These are phyloP conservation scores for Emergomyces orientalis DNA, from an alignment of 2,329 filamentous ascomycete species.

Conservation along the genomic window DNA sequence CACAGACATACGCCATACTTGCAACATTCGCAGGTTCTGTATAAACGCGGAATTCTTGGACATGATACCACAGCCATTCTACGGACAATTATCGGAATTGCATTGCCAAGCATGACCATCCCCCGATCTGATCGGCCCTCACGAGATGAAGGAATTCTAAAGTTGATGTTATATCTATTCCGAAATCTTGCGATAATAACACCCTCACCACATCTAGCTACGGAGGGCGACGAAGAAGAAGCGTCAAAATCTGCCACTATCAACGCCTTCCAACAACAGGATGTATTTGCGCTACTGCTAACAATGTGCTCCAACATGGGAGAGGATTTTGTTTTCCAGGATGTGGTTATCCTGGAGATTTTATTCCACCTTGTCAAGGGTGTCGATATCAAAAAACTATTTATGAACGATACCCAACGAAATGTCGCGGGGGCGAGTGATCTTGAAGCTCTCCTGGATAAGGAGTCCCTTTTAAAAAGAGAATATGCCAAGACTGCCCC, in stretches of 20 bases:
- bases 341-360: slow-evolving; percentile 81
- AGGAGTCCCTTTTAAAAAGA: slow-evolving; percentile 75
- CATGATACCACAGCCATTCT: slow-evolving; percentile 69
- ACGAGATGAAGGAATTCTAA: slow-evolving; percentile 86
- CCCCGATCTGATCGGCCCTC: slow-evolving; percentile 63
- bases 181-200: slow-evolving; percentile 82
- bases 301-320: slow-evolving; percentile 87
- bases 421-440: slow-evolving; percentile 62
- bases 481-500: slow-evolving; percentile 68
- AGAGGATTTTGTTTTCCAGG: slow-evolving; percentile 83
- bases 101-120: slow-evolving; percentile 75
- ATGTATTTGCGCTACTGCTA: slow-evolving; percentile 75
- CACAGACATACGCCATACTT: slow-evolving; percentile 85
- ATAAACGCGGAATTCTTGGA: slow-evolving; percentile 82
- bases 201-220: slow-evolving; percentile 60
- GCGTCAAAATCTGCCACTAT: slow-evolving; percentile 81
- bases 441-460: slow-evolving; percentile 62
- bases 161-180: slow-evolving; percentile 77
- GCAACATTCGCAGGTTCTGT: slow-evolving; percentile 74
- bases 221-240: slow-evolving; percentile 81
- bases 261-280: slow-evolving; percentile 80
- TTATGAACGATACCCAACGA: slow-evolving; percentile 68
- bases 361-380: slow-evolving; percentile 89
- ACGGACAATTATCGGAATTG: slow-evolving; percentile 69
- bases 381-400: slow-evolving; percentile 72